phyloP scores from a whole-genome alignment of 805 yeast species.

The Lipomyces spencermartinsiae region DNA sequence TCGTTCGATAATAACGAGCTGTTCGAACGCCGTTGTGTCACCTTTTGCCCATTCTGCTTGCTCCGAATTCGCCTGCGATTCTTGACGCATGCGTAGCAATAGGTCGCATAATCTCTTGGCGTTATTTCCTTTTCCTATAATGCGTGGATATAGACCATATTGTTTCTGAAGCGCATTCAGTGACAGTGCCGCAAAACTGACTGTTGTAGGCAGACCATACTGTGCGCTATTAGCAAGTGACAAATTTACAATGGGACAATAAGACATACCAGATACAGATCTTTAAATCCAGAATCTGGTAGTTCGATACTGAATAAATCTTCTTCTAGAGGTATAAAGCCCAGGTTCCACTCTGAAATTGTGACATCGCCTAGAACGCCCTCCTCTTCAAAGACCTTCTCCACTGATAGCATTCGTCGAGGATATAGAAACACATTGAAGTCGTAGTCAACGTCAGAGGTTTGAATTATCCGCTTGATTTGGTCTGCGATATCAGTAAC shows the following conservation, averaged over 20 bases:
- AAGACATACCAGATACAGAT: slow-evolving; percentile 47
- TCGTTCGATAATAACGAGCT: slow-evolving; percentile 80
- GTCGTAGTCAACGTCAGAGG: slow-evolving; percentile 35
- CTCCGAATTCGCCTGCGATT: slow-evolving; percentile 26
- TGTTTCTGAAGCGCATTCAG: slow-evolving; percentile 54
- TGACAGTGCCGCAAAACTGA: slow-evolving; percentile 57
- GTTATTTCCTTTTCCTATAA: slow-evolving; percentile 65
- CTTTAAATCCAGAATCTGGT: slow-evolving; percentile 49
- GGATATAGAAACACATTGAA: slow-evolving; percentile 43
- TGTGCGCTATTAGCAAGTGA: slow-evolving; percentile 39
- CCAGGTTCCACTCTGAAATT: slow-evolving; percentile 52
- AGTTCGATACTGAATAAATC: slow-evolving; percentile 55
- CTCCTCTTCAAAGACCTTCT: slow-evolving; percentile 45
- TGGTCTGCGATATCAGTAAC: slow-evolving; percentile 25
- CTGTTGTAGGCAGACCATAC: slow-evolving; percentile 42
- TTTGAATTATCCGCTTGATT: slow-evolving; percentile 36
- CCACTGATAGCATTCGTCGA: slow-evolving; percentile 40
- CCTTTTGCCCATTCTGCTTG: slow-evolving; percentile 41
- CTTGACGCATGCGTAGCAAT: slow-evolving; percentile 43
- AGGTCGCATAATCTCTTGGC: slow-evolving; percentile 58
- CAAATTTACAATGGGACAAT: background rate
- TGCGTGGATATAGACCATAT: slow-evolving; percentile 58
- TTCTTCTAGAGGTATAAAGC: slow-evolving; percentile 52
- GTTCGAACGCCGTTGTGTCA: slow-evolving; percentile 50
- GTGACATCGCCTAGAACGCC: slow-evolving; percentile 53